These are phyloP conservation scores for Skeletonema grethae DNA, from an alignment of 108 stramenopile genomes.

Conservation along the genomic window DNA sequence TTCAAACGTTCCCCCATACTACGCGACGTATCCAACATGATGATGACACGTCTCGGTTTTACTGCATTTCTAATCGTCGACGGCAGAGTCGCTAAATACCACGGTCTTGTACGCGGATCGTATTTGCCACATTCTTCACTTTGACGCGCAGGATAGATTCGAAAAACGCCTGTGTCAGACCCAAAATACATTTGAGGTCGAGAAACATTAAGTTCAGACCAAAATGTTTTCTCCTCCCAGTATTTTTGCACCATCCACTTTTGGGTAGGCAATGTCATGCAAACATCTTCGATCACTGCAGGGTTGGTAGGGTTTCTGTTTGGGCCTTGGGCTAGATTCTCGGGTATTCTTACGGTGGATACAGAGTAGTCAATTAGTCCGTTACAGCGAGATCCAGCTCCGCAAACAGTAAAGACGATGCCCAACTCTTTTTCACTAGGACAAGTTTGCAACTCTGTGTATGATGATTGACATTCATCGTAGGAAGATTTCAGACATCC, in stretches of 20 bases:
- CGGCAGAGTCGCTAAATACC: slow-evolving; percentile 65
- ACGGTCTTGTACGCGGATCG: slow-evolving; percentile 65
- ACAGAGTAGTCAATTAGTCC: slow-evolving; percentile 27
- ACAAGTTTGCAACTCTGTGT: slow-evolving; percentile 23
- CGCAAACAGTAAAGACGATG: slow-evolving; percentile 31
- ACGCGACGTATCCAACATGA: slow-evolving; percentile 39
- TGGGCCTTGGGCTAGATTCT: slow-evolving; percentile 10
- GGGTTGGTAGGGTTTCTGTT: slow-evolving; percentile 33
- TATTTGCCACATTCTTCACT: slow-evolving; percentile 51
- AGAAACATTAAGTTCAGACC: slow-evolving; percentile 35
- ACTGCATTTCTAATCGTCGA: slow-evolving; percentile 26
- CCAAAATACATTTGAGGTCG: slow-evolving; percentile 61
- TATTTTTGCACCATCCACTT: slow-evolving; percentile 46
- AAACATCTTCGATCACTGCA: slow-evolving; percentile 37
- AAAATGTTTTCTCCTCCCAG: slow-evolving; percentile 20
- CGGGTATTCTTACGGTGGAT: slow-evolving; percentile 35
- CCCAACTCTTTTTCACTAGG: slow-evolving; percentile 23
- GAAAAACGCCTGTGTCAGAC: slow-evolving; percentile 54
- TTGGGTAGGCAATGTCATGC: slow-evolving; percentile 26
- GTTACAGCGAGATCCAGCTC: slow-evolving; percentile 29
- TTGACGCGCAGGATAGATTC: slow-evolving; percentile 56
- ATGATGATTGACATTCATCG: slow-evolving; percentile 42
- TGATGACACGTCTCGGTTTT: slow-evolving; percentile 40
- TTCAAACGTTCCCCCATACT: slow-evolving; percentile 36
- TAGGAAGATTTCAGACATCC: slow-evolving; percentile 28